Percentiles rank a stretch among this genome's conserved stretches.
Evolutionary conservation across 805 yeast species (phyloP).

Genomic region (Grigorovia yakushimaensis): DNA sequence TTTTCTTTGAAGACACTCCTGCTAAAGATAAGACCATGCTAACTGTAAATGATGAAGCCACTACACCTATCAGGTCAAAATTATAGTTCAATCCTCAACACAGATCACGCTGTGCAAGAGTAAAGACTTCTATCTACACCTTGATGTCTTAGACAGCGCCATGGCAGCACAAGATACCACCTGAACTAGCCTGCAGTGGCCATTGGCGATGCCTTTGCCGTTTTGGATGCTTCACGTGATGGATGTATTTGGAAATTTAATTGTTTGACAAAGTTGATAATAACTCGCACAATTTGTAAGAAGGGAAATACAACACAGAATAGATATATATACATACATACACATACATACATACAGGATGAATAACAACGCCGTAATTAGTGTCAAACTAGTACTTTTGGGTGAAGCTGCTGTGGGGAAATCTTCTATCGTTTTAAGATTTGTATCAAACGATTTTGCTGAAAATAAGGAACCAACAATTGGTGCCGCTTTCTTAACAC

Average conservation of each 20-base stretch:
- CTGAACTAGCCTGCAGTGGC: too few relatives aligned
- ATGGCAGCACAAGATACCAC: too few relatives aligned
- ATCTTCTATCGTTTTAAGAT: slow-evolving; percentile 82
- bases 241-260: background rate
- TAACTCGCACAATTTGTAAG: background rate
- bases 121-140: too few relatives aligned
- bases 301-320: too few relatives aligned
- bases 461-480: slow-evolving; percentile 97
- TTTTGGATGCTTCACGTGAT: background rate
- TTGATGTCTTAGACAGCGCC: too few relatives aligned
- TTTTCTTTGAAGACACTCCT: slow-evolving; percentile 62
- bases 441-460: slow-evolving; percentile 91
- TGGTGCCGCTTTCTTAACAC: slow-evolving; percentile 96
- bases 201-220: background rate
- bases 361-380: slow-evolving; percentile 23
- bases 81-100: background rate
- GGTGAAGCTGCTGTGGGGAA: slow-evolving; percentile 99
- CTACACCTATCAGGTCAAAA: background rate
- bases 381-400: slow-evolving; percentile 76
- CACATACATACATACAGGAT: slow-evolving; percentile 4
- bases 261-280: background rate
- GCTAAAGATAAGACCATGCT: background rate
- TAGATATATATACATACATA: background rate
- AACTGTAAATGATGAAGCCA: background rate
- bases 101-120: too few relatives aligned